Evolutionary conservation across 106 monocot species (phyloP).

Genomic region (Amphibolis antarctica): DNA sequence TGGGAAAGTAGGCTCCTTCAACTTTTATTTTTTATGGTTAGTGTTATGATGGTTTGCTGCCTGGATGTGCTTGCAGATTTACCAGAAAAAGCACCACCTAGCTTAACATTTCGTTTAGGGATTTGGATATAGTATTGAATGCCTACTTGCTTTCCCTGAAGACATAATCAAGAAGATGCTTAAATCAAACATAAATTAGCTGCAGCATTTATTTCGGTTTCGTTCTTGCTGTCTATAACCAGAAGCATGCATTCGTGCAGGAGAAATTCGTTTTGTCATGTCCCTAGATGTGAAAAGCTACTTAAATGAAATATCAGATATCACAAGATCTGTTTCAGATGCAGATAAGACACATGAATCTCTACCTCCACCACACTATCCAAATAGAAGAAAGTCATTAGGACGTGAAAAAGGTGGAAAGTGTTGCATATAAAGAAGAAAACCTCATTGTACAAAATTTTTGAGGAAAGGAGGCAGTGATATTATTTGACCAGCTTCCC

Average conservation of each 20-base stretch:
- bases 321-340: constrained; percentile 14
- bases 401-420: constrained; percentile 18
- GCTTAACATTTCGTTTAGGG: too few relatives aligned
- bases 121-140: too few relatives aligned
- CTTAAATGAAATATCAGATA: constrained; percentile 10
- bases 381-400: constrained; percentile 16
- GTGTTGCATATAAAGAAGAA: constrained; percentile 20
- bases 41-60: not conserved
- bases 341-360: constrained; percentile 27
- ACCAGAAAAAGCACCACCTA: too few relatives aligned
- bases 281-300: constrained; percentile 31
- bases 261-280: constrained; percentile 61
- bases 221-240: not conserved
- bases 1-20: too few relatives aligned
- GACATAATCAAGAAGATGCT: too few relatives aligned
- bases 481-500: constrained; percentile 8
- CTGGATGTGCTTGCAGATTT: too few relatives aligned
- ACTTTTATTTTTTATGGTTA: too few relatives aligned
- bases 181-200: too few relatives aligned
- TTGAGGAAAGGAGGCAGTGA: constrained; percentile 21
- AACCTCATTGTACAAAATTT: constrained; percentile 33
- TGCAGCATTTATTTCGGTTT: not conserved
- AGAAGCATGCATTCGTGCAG: constrained; percentile 22
- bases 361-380: constrained; percentile 16
- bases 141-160: too few relatives aligned